Evolutionary conservation across 2,329 filamentous ascomycete species (phyloP), one percentile per base, ranked within the genome.

Genomic region (Penicillium psychrosexuale): DNA sequence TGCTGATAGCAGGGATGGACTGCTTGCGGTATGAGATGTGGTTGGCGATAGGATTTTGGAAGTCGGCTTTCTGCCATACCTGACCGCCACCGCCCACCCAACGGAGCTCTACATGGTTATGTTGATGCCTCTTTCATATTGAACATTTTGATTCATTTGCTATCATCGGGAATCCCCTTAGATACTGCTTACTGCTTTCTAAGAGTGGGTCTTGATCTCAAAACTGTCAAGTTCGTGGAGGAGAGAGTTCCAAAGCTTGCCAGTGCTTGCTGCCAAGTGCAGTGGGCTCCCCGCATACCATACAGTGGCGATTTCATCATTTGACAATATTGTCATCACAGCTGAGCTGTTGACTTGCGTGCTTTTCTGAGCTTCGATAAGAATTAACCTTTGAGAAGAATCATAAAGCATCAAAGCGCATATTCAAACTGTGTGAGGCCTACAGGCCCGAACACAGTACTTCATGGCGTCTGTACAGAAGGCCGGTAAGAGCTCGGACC

Each of bases 401-500:
- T 44, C n/a, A 19, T 27, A 13, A 19, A 37, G n/a, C 24, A 33
- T 39, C 27, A 28, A 53, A 33, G 15, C 36, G 22, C 42, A 24
- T 8, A 47, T 36, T n/a, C 3, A 27, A 43, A 43, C 22, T 5
- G 27, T 28, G 37, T 13, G 37, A 44, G 50, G 50, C 50, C 37
- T 47, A 28, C 11, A 24, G 43, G 49, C 36, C 40, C 22, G 27
- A 50, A 30, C 45, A 53, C 51, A 53, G 58, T 52, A 62, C 52
- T 59, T 56, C 58, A 72, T 73, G 72, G 64, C 69, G 56, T 57
- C 64, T 57, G 53, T 58, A 53, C 66, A 67, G 55, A 68, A 63
- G 53, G 63, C 71, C 57, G 72, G 72, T 74, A 63, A 57, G 69
- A 39, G n/a, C 24, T 17, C n/a, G 9, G 28, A 47, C 36, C 17